These are phyloP conservation scores for Raphanus hybrid DNA, from an alignment of 441 rosid genomes.

Conservation along the genomic window DNA sequence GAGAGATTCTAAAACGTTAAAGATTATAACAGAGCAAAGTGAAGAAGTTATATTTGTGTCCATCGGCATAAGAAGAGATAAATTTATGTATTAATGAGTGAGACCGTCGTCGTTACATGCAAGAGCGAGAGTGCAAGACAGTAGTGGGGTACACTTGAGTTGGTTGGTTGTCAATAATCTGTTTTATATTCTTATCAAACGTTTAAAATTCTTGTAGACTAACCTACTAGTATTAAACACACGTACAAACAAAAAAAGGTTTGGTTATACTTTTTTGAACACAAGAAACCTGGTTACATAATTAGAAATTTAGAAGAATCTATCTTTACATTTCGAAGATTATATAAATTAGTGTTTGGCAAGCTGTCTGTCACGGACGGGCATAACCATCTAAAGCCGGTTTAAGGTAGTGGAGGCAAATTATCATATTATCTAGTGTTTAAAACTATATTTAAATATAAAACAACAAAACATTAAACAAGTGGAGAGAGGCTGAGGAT, in stretches of 20 bases:
- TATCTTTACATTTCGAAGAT: constrained; percentile 5
- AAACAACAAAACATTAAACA: constrained; percentile 13
- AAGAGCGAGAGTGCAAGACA: not conserved
- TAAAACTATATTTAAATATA: not conserved
- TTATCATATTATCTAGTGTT: constrained; percentile 21
- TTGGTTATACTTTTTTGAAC: constrained; percentile 4
- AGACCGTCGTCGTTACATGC: constrained; percentile 8
- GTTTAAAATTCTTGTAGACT: too few species aligned
- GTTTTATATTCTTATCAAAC: too few species aligned
- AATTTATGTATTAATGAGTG: not conserved
- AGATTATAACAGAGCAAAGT: not conserved
- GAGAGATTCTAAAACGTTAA: not conserved
- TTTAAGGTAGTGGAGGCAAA: constrained; percentile 17
- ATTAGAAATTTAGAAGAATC: not conserved
- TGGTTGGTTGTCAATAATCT: not conserved
- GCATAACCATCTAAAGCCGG: not conserved
- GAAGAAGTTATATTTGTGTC: not conserved
- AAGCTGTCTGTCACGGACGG: constrained; percentile 12
- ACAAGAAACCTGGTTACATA: not conserved
- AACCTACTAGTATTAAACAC: not conserved
- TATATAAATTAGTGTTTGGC: not conserved
- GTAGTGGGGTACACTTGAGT: not conserved
- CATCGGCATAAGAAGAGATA: not conserved
- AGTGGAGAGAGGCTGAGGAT: constrained; percentile 31
- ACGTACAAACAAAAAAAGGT: not conserved